Evolutionary conservation across 2,329 filamentous ascomycete species (phyloP), one percentile per base, ranked within the genome.

Genomic region (Cladobotryum protrusum): DNA sequence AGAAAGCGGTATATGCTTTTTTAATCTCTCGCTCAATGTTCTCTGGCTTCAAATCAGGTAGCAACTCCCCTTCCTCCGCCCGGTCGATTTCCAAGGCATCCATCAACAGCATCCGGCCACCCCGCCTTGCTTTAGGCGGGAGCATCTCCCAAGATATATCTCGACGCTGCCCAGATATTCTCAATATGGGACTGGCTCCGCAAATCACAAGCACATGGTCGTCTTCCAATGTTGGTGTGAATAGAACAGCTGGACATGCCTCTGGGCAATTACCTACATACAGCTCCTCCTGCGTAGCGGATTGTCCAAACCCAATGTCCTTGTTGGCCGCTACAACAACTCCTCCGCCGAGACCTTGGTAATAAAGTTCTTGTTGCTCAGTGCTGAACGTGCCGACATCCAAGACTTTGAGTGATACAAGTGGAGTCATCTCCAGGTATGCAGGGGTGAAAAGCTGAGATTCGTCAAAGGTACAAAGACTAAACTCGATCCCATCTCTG

Each of bases 21-120:
- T 18, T 37, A 1, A 67, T 51, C 49, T 70, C 67, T 7, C 64
- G 57, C 2, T 61, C 52, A 1, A 67, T 52, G 37, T 63, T 62
- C 1, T 49, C 44, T 0, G 50, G 54, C 2, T 50, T 19, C 3
- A 68, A 43, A 43, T 69, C 66, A 2, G 63, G 58, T 5, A 66
- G 41, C 5, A 36, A 35, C 11, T 54, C 33, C 2, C 36, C 49
- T 11, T 50, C 45, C 4, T 59, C 54, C 2, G 56, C 49, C 52
- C 62, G 57, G 40, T 68, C 65, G 44, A 68, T 61, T 49, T 69
- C 67, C 5, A 69, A 50, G 1, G 66, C 66, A 33, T 69, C 67
- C 66, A 70, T 67, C 33, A 68, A 63, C 5, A 69, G 51, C 47
- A 69, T 61, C 4, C 57, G 57, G 5, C 64, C 62, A 4, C 63